Conservation (phyloP, 2,329 filamentous ascomycete species). For the Trichothecium roseum region DNA sequence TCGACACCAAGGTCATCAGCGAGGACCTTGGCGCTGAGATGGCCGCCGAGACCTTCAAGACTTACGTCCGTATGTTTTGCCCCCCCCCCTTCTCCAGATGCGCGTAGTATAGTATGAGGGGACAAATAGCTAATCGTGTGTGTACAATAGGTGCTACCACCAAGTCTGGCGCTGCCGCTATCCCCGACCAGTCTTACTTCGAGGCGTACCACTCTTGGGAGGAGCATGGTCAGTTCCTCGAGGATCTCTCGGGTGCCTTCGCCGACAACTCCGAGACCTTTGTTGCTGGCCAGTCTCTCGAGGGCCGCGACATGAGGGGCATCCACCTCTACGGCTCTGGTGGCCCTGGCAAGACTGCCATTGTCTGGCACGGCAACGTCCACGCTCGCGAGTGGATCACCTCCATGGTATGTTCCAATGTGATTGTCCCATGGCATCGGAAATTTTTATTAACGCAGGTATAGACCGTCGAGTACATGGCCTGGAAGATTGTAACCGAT, state of each 20-base stretch:
- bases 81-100: too few species aligned
- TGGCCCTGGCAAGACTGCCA: conserved; percentile 29
- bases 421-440: too few species aligned
- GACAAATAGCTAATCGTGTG: too few species aligned
- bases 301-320: conserved; percentile 46
- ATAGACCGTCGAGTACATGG: conserved; percentile 34
- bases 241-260: conserved; percentile 32
- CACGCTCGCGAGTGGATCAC: conserved; percentile 47
- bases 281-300: conserved; percentile 29
- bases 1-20: conserved; percentile 24
- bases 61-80: conserved; percentile 17
- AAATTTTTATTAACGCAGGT: too few species aligned
- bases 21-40: conserved; percentile 27
- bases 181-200: conserved; percentile 36
- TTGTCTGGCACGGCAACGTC: conserved; percentile 39
- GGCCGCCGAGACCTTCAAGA: conserved; percentile 19
- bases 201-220: conserved; percentile 40
- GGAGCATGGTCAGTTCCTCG: conserved; percentile 39
- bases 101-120: too few species aligned
- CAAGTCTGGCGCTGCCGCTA: too few species aligned
- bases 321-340: conserved; percentile 37
- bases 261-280: conserved; percentile 36
- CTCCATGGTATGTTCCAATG: conserved; percentile 49
- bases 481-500: conserved; percentile 31
- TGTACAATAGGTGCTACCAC: too few species aligned